phyloP scores from a whole-genome alignment of 2,329 filamentous ascomycete genomes.

The Neopestalotiopsis clavispora region DNA sequence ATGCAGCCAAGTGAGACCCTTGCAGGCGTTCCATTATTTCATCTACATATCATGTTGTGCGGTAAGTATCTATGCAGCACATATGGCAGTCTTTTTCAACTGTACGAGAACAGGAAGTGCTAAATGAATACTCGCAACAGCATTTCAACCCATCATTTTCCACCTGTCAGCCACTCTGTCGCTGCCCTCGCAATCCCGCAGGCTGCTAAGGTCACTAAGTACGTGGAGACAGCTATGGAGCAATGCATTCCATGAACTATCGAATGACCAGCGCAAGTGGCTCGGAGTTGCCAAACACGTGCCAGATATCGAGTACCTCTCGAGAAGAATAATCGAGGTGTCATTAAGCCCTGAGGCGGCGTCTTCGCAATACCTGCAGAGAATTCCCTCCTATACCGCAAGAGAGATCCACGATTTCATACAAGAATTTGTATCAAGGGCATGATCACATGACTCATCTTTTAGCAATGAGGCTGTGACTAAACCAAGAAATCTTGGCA shows the following conservation, averaged over 20 bases:
- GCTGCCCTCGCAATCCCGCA: background rate
- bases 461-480: background rate
- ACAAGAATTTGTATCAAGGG: constrained; percentile 12
- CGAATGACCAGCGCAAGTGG: constrained; percentile 7
- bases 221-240: background rate
- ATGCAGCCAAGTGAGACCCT: background rate
- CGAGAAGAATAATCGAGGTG: constrained; percentile 18
- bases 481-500: background rate
- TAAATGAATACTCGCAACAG: background rate
- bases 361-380: constrained; percentile 16
- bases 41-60: background rate
- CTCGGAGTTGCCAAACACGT: constrained; percentile 19
- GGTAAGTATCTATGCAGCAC: background rate
- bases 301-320: constrained; percentile 17
- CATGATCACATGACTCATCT: background rate
- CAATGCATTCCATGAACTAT: background rate
- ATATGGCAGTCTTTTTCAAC: background rate
- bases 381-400: constrained; percentile 12
- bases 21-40: background rate
- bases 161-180: background rate
- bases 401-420: constrained; percentile 18
- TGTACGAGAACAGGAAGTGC: background rate
- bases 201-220: background rate
- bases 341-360: constrained; percentile 5
- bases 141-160: constrained; percentile 8